Base-by-base conservation (phyloP, 129 eudicot species). In the Gnaphalium uliginosum region DNA sequence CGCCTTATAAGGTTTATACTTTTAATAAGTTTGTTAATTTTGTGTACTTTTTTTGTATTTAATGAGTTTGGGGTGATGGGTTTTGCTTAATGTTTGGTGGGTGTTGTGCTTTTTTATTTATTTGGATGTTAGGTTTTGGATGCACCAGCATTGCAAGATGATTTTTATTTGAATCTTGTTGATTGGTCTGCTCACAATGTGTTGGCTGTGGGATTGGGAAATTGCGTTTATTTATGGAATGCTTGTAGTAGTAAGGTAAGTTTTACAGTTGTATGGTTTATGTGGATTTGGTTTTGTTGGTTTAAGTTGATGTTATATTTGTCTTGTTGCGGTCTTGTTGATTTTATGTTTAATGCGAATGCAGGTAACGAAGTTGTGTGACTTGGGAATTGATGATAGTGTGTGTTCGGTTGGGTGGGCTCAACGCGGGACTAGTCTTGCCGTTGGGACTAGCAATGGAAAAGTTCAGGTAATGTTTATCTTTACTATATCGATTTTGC, bases 321-420 rank as follows among this genome's bases (percentile, higher is more conserved):
- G 8, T 58, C 8, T 19, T 62, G 50, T 43, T 14, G 39, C 21
- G 9, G 11, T 57, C 24, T 69, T 78, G 74, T 14, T 66, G 41
- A 73, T 39, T 39, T 3, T 0, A 73, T 25, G 64, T 73, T 66
- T 39, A 27, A 73, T 69, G 63, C 54, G 53, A 62, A 63, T 27
- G 72, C 84, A 94, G 99, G 99, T 94, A 9, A 93, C 93, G 11
- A 94, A 91, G 78, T 73, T 94, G 80, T 94, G 99, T 68, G 99
- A 94, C 68, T 75, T 94, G 87, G 98, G 98, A 39, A 60, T 43
- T 43, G 99, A 94, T 85, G 97, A 94, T 77, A 94, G 90, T 24
- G 99, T 94, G 39, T 90, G 99, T 75, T 94, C 99, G 19, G 99
- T 94, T 63, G 97, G 94, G 35, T 94, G 99, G 99, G 97, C 99